Evolutionary conservation across 257 asterid genomes (phyloP), one percentile per base, ranked within the genome.

Genomic region (Ligustrum vulgare): DNA sequence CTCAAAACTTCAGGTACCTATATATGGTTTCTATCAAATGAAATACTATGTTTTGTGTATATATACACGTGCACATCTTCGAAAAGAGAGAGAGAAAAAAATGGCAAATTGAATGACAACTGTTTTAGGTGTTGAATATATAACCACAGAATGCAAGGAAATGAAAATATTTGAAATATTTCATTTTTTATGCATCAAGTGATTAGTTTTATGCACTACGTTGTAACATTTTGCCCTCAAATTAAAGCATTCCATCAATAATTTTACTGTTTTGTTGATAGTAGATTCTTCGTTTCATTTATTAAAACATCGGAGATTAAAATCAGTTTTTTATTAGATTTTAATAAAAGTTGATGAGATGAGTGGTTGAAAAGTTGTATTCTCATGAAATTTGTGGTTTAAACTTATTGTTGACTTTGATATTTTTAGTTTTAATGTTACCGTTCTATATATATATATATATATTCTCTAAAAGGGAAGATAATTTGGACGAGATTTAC

Each of bases 1-100:
- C 94, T 37, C 31, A 71, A 22, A 56, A 35, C 3, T 91, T 90
- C 86, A 88, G 96, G 97, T 91, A 81, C 25, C 0, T 91, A 81
- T n/a, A 0, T 58, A 56, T 20, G 31, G 13, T 16, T 16, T 47
- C 56, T 16, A 15, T 51, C 62, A 51, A 16, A 51, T n/a, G 9
- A 16, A 51, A 16, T 51, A 2, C 1, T 51, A 2, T 51, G 18
- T 51, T n/a, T 2, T n/a, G 62, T 18, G 62, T 51, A 16, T 49
- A 16, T 9, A 16, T 51, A 28, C 1, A 28, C 31, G 31, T 51
- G 62, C n/a, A 51, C 23, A 51, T 51, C 62, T 18, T 18, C 62
- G n/a, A 13, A 45, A 45, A 45, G 5, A 11, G 12, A 11, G 12
- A 13, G 31, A n/a, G 31, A 28, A 11, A 43, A 45, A 45, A 43